Evolutionary conservation across 345 rosid genomes (phyloP).

Genomic region (Turnera subulata): DNA sequence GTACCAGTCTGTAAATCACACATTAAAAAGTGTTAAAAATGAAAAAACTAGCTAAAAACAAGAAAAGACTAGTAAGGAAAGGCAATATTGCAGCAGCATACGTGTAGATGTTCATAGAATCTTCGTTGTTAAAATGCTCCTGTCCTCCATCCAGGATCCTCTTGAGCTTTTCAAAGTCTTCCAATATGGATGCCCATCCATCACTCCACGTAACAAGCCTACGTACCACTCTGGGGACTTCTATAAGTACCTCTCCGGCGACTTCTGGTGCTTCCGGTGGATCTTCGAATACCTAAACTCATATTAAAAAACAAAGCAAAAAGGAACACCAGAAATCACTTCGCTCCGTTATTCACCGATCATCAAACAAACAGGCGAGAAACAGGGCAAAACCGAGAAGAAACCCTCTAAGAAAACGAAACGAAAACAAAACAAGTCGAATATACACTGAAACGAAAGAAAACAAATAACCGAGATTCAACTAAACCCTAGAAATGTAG

Average conservation of each 20-base stretch:
- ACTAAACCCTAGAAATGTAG: not conserved
- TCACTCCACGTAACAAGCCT: conserved; percentile 58
- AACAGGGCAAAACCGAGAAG: not conserved
- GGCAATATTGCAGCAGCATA: too few species aligned
- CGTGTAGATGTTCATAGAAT: conserved; percentile 85
- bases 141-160: conserved; percentile 63
- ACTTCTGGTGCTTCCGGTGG: too few species aligned
- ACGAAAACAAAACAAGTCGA: not conserved
- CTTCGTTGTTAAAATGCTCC: conserved; percentile 61
- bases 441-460: not conserved
- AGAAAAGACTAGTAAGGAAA: not conserved
- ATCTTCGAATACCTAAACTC: not conserved
- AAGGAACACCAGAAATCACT: too few species aligned
- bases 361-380: too few species aligned
- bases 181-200: conserved; percentile 82
- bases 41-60: not conserved
- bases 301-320: too few species aligned
- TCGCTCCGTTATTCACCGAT: too few species aligned
- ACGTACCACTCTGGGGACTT: conserved; percentile 59
- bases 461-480: not conserved
- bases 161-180: conserved; percentile 70
- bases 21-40: conserved; percentile 19
- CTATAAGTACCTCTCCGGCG: too few species aligned
- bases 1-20: conserved; percentile 61
- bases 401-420: not conserved